Conservation (phyloP, 805 yeast species). For the Ogataea allantospora region DNA sequence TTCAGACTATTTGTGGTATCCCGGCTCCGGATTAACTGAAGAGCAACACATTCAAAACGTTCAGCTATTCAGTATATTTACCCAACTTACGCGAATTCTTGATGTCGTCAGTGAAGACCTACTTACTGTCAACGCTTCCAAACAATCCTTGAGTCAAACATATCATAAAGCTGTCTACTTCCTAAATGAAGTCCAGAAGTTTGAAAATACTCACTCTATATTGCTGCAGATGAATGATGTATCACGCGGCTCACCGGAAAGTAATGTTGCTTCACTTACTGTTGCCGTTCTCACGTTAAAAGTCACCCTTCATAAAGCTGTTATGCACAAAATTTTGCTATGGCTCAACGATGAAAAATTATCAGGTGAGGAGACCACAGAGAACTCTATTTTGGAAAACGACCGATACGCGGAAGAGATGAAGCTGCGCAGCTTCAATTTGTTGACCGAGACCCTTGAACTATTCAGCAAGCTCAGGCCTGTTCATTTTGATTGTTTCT, state of each 20-base stretch:
- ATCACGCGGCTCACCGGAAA: conserved; percentile 1
- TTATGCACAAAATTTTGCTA: conserved; percentile 10
- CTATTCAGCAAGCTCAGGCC: conserved; percentile 8
- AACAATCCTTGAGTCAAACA: conserved; percentile 2
- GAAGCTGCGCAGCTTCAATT: conserved; percentile 4
- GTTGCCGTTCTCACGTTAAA: conserved; percentile 13
- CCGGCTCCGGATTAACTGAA: conserved; percentile 11
- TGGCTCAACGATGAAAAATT: conserved; percentile 5
- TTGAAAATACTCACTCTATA: conserved; percentile 5
- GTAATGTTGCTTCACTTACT: conserved; percentile 8
- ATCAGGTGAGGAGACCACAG: conserved; percentile 2
- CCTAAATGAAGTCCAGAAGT: conserved; percentile 3
- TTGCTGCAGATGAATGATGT: conserved; percentile 9
- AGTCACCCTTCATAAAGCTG: conserved; percentile 4
- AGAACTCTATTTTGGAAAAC: neutral
- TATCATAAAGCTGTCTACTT: conserved; percentile 5
- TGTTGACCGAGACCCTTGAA: conserved; percentile 6
- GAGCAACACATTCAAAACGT: conserved; percentile 12
- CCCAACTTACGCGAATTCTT: conserved; percentile 14
- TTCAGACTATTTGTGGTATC: conserved; percentile 13
- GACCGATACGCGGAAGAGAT: conserved; percentile 3
- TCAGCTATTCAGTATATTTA: conserved; percentile 9
- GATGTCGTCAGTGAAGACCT: conserved; percentile 13
- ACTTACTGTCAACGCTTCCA: conserved; percentile 3
- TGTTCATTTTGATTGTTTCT: conserved; percentile 16